These are phyloP conservation scores for Lentinula guzmanii DNA, from an alignment of 768 basidiomycete species.

Conservation along the genomic window DNA sequence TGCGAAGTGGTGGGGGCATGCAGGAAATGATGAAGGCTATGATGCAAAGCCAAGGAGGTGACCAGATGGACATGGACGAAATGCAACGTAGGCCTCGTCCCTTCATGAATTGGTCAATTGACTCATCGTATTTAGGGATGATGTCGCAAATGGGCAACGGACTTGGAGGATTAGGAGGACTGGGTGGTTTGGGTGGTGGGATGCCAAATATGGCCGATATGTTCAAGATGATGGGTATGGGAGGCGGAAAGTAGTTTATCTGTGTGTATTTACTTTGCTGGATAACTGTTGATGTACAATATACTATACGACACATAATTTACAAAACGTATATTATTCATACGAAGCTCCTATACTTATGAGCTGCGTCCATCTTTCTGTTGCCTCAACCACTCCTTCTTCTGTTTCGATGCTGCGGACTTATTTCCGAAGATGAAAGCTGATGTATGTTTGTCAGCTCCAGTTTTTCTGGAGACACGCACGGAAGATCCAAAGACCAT, in stretches of 20 bases:
- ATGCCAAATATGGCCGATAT: slow-evolving; percentile 72
- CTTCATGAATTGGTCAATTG: slow-evolving; percentile 1
- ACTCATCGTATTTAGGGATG: slow-evolving; percentile 51
- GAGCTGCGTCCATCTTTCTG: slow-evolving; percentile 18
- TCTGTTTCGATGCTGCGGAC: slow-evolving; percentile 54
- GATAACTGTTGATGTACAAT: not conserved
- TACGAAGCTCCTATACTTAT: slow-evolving; percentile 7
- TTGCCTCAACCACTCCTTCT: slow-evolving; percentile 49
- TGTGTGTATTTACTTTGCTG: not conserved
- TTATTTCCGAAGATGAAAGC: slow-evolving; percentile 77
- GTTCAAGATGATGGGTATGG: slow-evolving; percentile 82
- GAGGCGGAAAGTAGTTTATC: slow-evolving; percentile 32
- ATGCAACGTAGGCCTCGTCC: slow-evolving; percentile 69
- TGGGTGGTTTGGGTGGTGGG: slow-evolving; percentile 31
- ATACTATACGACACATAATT: not conserved
- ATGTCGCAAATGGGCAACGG: slow-evolving; percentile 82
- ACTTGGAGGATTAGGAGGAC: slow-evolving; percentile 51
- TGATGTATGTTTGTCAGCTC: slow-evolving; percentile 78
- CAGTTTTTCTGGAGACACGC: slow-evolving; percentile 61
- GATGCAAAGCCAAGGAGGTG: slow-evolving; percentile 93
- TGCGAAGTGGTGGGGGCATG: slow-evolving; percentile 81
- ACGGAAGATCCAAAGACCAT: slow-evolving; percentile 56
- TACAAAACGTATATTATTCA: not conserved
- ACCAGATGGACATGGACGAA: slow-evolving; percentile 89
- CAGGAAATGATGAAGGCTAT: slow-evolving; percentile 98